Percentiles rank a stretch among this genome's conserved stretches.
These are phyloP conservation scores for Hamamelis virginiana DNA, from an alignment of 164 flowering plant genomes.

Conservation along the genomic window DNA sequence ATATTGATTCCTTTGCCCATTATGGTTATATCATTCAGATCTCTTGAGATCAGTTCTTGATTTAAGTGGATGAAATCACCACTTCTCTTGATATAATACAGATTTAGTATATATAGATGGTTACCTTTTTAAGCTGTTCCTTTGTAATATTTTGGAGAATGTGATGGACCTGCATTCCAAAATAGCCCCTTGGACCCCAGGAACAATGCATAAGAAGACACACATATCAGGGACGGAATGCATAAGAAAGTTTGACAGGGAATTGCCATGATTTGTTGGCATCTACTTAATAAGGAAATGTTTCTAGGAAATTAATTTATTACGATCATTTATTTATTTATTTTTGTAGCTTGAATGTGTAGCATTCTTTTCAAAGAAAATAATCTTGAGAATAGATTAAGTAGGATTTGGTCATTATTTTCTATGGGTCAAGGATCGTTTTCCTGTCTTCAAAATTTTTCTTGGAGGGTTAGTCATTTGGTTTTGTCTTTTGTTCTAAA, in stretches of 20 bases:
- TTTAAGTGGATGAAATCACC: no score
- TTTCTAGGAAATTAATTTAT: background rate
- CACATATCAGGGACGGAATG: background rate
- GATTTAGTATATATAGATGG: no score
- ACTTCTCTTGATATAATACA: no score
- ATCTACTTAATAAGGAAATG: background rate
- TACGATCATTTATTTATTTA: no score
- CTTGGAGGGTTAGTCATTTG: background rate
- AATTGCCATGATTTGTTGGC: background rate
- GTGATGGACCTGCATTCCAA: background rate
- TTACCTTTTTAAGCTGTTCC: background rate
- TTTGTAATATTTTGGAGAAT: background rate
- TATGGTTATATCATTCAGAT: background rate
- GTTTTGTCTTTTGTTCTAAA: background rate
- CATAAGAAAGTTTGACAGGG: background rate
- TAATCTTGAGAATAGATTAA: background rate
- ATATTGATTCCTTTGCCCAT: background rate
- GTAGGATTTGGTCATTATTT: background rate
- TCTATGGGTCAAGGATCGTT: background rate
- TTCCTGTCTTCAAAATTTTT: background rate
- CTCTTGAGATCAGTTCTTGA: background rate
- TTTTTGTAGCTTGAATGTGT: no score
- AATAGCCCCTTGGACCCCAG: background rate
- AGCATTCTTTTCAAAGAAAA: background rate
- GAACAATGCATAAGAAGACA: background rate